Percentiles rank a stretch among this genome's conserved stretches.
These are phyloP conservation scores for Sherardia arvensis DNA, from an alignment of 257 asterid species.

Conservation along the genomic window DNA sequence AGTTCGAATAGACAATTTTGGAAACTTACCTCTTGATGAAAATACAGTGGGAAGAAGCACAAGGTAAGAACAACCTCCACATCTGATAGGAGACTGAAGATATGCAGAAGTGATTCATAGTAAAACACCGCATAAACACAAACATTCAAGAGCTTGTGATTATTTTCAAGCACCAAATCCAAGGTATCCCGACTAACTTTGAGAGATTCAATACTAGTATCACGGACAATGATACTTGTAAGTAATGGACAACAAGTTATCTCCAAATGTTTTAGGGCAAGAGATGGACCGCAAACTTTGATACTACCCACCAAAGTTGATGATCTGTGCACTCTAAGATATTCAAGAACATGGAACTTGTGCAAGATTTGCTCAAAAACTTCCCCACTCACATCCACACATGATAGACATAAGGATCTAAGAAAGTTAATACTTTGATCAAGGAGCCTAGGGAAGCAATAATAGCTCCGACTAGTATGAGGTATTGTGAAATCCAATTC, in stretches of 20 bases:
- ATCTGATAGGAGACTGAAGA: neutral
- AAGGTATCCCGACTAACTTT: neutral
- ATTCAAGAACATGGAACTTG: neutral
- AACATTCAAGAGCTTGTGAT: neutral
- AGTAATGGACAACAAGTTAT: neutral
- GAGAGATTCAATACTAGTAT: neutral
- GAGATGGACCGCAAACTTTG: neutral
- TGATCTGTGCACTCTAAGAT: neutral
- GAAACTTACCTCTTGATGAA: neutral
- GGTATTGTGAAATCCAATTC: neutral
- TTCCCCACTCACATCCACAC: neutral
- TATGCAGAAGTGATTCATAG: too few species aligned
- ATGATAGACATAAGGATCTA: neutral
- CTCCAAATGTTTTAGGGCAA: neutral
- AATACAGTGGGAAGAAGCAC: too few species aligned
- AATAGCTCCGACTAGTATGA: neutral
- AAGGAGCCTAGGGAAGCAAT: neutral
- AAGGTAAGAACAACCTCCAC: neutral
- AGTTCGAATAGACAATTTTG: too few species aligned
- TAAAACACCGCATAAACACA: neutral
- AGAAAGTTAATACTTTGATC: neutral
- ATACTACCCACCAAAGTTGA: neutral
- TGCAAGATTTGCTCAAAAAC: neutral
- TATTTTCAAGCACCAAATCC: slow-evolving; percentile 1
- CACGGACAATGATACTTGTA: neutral